These are phyloP conservation scores for Decorospora gaudefroyi DNA, from an alignment of 2,329 filamentous ascomycete species.

Conservation along the genomic window DNA sequence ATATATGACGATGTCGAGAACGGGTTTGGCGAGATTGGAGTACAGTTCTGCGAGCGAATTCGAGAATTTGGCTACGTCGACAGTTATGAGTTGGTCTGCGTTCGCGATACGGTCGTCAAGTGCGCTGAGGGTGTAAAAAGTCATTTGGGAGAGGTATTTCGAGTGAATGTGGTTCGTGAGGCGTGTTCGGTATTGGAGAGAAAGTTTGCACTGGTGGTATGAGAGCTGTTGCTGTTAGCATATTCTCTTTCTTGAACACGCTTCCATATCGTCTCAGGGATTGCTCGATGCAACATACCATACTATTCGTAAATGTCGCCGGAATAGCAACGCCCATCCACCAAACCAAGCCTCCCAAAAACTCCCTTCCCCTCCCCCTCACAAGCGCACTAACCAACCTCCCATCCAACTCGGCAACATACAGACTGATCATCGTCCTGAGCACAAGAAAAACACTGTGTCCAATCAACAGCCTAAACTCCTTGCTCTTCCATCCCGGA, in stretches of 20 bases:
- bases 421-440: conserved; percentile 88
- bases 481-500: conserved; percentile 86
- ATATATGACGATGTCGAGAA: conserved; percentile 95
- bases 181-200: conserved; percentile 87
- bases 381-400: conserved; percentile 90
- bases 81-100: conserved; percentile 93
- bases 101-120: conserved; percentile 98
- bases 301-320: conserved; percentile 97
- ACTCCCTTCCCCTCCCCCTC: conserved; percentile 87
- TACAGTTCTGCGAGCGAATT: conserved; percentile 94
- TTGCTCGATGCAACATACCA: conserved; percentile 63
- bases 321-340: conserved; percentile 98
- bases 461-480: conserved; percentile 81
- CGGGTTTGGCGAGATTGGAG: conserved; percentile 91
- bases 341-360: conserved; percentile 86
- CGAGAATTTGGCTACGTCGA: conserved; percentile 95
- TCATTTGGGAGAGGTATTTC: conserved; percentile 95
- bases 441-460: conserved; percentile 93
- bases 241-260: background rate
- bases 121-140: conserved; percentile 94
- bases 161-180: conserved; percentile 95
- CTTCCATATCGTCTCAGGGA: background rate
- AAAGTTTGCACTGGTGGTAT: conserved; percentile 94
- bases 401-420: conserved; percentile 95
- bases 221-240: conserved; percentile 66